Evolutionary conservation across 2,329 filamentous ascomycete species (phyloP).

Genomic region (Lomentospora prolificans): DNA sequence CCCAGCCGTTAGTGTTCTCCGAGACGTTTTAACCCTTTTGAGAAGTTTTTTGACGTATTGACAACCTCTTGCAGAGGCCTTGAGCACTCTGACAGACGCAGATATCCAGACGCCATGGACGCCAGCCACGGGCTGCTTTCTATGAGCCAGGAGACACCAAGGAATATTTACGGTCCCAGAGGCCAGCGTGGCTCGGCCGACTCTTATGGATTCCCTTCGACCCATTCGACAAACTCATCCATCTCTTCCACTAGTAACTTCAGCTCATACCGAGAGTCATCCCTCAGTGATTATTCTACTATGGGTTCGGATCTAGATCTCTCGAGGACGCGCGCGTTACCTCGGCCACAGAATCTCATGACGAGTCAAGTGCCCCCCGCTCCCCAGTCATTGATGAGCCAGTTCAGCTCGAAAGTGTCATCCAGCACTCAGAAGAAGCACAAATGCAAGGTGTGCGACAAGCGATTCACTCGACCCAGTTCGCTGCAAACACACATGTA

Average conservation of each 20-base stretch:
- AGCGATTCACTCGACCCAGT: slow-evolving; percentile 89
- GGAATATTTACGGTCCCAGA: slow-evolving; percentile 73
- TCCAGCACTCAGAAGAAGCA: slow-evolving; percentile 98
- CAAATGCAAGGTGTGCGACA: slow-evolving; percentile 98
- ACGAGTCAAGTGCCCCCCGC: slow-evolving; percentile 62
- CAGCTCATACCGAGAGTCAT: slow-evolving; percentile 74
- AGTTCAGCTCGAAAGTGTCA: slow-evolving; percentile 94
- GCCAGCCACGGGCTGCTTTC: slow-evolving; percentile 91
- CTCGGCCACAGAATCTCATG: slow-evolving; percentile 59
- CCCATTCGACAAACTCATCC: slow-evolving; percentile 78
- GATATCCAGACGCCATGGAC: slow-evolving; percentile 82
- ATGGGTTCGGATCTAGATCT: slow-evolving; percentile 79
- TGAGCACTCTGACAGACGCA: slow-evolving; percentile 47
- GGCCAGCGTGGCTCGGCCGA: slow-evolving; percentile 65
- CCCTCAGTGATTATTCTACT: slow-evolving; percentile 88
- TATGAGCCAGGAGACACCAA: slow-evolving; percentile 88
- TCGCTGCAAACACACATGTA: slow-evolving; percentile 98
- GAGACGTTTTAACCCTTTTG: no score
- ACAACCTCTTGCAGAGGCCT: slow-evolving; percentile 36
- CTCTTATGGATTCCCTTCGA: slow-evolving; percentile 82
- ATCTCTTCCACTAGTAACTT: slow-evolving; percentile 79
- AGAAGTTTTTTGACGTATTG: slow-evolving; percentile 11
- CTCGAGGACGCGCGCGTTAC: slow-evolving; percentile 70
- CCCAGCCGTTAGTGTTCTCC: slow-evolving; percentile 65
- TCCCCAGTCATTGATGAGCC: slow-evolving; percentile 95